Evolutionary conservation across 2,329 filamentous ascomycete genomes (phyloP), one percentile per base, ranked within the genome.

Genomic region (Aspergillus costaricaensis): DNA sequence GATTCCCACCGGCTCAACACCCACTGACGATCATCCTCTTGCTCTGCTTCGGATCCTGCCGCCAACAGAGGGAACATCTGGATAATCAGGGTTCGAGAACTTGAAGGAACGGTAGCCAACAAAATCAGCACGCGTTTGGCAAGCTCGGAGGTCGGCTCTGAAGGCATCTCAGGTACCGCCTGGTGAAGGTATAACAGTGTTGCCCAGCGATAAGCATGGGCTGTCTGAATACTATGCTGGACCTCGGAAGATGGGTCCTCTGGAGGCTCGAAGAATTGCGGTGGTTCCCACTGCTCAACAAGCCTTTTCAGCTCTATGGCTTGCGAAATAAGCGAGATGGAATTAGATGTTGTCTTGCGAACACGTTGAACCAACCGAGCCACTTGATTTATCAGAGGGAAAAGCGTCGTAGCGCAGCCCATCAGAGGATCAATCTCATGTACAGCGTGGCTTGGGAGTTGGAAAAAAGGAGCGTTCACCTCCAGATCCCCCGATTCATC

Each of bases 51-150:
- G 64, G 86, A 88, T 1, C 88, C 87, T 3, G 88, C 88, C 0
- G 85, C 86, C 63, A 90, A 80, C 1, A 91, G 81, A 1, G 88
- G 88, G 65, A 87, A 91, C 60, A 90, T 88, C 41, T 91, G 88
- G 2, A 90, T 83, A 49, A 90, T 88, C 17, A 86, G 83, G 0
- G 87, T 83, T 8, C 87, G 82, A 38, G 86, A 88, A 10, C 79
- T 82, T 2, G 85, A 74, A 1, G 88, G 86, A 0, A 91, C 86
- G 0, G 85, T 88, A 3, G 86, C 87, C 2, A 91, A 76, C 54
- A 85, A 82, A 21, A 83, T 80, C 55, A 91, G 74, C 1, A 87
- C 84, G 50, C 85, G 83, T 67, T 87, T 85, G 0, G 88, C 86
- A 8, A 90, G 77, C 25, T 83, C 81, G 7, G 81, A 79, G 0